Conservation (phyloP, 1,284 basidiomycete species). For the Exsudoporus floridanus region DNA sequence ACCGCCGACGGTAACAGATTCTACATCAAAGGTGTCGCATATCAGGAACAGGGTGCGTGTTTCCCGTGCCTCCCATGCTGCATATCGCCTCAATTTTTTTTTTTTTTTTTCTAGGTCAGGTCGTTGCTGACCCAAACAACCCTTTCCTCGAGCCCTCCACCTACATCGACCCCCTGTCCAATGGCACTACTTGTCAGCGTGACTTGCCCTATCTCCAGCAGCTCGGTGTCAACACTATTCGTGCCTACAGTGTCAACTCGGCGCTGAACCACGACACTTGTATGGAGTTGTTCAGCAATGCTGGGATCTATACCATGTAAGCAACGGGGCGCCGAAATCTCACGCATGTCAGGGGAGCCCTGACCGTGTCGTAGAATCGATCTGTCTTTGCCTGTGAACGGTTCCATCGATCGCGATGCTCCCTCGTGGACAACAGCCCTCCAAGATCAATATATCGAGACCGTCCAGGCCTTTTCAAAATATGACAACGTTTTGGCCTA, state of each 20-base stretch:
- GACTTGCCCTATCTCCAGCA: slow-evolving; percentile 77
- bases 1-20: slow-evolving; percentile 71
- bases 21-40: slow-evolving; percentile 90
- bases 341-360: neutral
- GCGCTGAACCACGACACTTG: slow-evolving; percentile 82
- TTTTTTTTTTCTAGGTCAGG: slow-evolving; percentile 41
- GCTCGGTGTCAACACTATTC: slow-evolving; percentile 72
- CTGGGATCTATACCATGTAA: slow-evolving; percentile 87
- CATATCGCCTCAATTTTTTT: neutral
- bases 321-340: slow-evolving; percentile 26
- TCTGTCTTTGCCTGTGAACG: slow-evolving; percentile 80
- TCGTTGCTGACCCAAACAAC: slow-evolving; percentile 53
- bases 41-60: slow-evolving; percentile 77
- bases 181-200: slow-evolving; percentile 67
- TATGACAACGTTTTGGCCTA: slow-evolving; percentile 84
- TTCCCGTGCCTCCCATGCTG: neutral
- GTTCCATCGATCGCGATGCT: slow-evolving; percentile 75
- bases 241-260: slow-evolving; percentile 84
- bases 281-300: slow-evolving; percentile 74
- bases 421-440: slow-evolving; percentile 85
- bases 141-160: slow-evolving; percentile 77
- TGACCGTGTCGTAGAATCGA: slow-evolving; percentile 60
- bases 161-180: slow-evolving; percentile 76
- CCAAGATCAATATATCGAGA: slow-evolving; percentile 75
- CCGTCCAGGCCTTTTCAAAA: slow-evolving; percentile 76